A percentile compares a stretch with the other conserved stretches of the same genome.
Evolutionary conservation across 805 yeast species (phyloP).

Genomic region (Sugiyamaella boreocaroliniensis): DNA sequence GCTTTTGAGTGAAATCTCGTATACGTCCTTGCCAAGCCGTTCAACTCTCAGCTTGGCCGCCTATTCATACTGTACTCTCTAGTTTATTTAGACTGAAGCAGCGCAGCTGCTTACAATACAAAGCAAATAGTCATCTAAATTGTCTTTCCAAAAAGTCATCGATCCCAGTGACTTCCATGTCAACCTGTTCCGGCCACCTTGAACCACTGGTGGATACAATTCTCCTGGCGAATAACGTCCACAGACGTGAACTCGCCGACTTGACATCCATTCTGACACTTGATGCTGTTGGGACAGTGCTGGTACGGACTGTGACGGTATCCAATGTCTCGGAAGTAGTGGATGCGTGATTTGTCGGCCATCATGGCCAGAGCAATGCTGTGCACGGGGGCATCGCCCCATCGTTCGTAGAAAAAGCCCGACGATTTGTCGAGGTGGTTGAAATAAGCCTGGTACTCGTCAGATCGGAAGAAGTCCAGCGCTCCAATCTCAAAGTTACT

Average conservation of each 20-base stretch:
- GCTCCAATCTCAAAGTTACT: conserved; percentile 81
- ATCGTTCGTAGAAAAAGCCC: conserved; percentile 81
- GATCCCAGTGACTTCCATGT: background rate
- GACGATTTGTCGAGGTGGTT: conserved; percentile 59
- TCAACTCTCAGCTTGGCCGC: no score
- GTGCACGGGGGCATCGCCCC: conserved; percentile 95
- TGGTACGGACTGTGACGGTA: conserved; percentile 64
- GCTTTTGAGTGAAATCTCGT: conserved; percentile 14
- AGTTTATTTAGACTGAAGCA: no score
- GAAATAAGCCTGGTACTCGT: conserved; percentile 61
- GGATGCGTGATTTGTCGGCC: conserved; percentile 60
- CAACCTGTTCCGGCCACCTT: conserved; percentile 19
- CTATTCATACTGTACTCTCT: no score
- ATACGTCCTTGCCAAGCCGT: no score
- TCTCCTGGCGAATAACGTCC: conserved; percentile 52
- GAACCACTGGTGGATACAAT: conserved; percentile 67
- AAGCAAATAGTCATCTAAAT: no score
- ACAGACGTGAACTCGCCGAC: conserved; percentile 51
- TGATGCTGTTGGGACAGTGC: conserved; percentile 73
- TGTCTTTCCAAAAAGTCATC: background rate
- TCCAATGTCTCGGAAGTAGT: conserved; percentile 86
- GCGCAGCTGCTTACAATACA: no score
- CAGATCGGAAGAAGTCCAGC: conserved; percentile 69
- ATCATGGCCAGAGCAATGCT: conserved; percentile 68
- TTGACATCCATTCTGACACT: conserved; percentile 43